Percentiles rank a stretch among this genome's conserved stretches.
phyloP scores from a whole-genome alignment of 2,329 filamentous ascomycete genomes.

The Diaporthe sp. region DNA sequence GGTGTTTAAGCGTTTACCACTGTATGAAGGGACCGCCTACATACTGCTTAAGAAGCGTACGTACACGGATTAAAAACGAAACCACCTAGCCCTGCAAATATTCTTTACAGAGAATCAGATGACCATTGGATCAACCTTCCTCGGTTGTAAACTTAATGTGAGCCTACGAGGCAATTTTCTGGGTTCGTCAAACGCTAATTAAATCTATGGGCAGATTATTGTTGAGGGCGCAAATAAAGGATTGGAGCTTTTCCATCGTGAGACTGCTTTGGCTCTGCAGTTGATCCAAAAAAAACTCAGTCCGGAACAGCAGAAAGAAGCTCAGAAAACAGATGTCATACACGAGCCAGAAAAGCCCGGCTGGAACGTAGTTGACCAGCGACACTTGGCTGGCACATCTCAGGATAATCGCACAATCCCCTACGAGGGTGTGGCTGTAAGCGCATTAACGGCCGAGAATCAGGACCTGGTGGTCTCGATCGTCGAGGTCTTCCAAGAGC shows the following conservation, averaged over 20 bases:
- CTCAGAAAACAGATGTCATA: neutral
- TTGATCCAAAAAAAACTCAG: slow-evolving; percentile 1
- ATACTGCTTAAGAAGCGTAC: no score
- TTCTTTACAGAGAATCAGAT: neutral
- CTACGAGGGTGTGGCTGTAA: neutral
- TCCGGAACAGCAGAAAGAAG: neutral
- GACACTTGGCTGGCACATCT: neutral
- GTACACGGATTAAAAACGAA: no score
- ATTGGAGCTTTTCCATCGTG: neutral
- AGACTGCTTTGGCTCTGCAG: neutral
- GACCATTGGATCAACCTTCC: neutral
- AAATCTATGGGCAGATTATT: neutral
- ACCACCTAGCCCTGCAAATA: neutral
- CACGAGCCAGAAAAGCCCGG: neutral
- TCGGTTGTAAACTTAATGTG: neutral
- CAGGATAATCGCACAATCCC: neutral
- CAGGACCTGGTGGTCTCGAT: neutral
- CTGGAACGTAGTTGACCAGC: slow-evolving; percentile 1
- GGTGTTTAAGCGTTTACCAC: no score
- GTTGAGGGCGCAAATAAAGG: neutral
- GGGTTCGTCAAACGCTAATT: no score
- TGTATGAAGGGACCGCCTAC: no score
- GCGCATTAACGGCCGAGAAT: neutral
- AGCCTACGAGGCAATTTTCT: neutral
- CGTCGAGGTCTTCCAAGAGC: slow-evolving; percentile 5